Conservation (phyloP, 352 stramenopile genomes). For the Phytophthora melonis region DNA sequence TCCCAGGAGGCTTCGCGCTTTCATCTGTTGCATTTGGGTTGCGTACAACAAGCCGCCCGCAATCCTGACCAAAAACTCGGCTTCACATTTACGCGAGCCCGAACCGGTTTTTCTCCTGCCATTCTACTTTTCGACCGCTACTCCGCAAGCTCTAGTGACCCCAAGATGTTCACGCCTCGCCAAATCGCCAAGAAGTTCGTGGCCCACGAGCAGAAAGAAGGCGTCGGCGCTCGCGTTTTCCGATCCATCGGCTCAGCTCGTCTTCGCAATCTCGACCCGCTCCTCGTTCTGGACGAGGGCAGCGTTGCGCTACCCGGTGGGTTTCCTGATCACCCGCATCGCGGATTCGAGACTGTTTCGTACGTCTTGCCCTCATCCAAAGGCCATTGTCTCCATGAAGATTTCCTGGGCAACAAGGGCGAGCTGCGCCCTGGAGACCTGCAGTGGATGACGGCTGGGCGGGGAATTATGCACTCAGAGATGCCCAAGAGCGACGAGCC, state of each 20-base stretch:
- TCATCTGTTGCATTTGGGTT: too few species aligned
- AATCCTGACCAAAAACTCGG: too few species aligned
- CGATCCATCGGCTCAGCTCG: constrained; percentile 53
- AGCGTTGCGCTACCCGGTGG: constrained; percentile 61
- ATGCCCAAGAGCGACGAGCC: constrained; percentile 40
- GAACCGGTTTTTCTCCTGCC: too few species aligned
- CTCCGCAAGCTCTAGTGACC: too few species aligned
- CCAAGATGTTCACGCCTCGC: background rate
- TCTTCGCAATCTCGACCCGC: constrained; percentile 52
- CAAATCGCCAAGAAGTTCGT: background rate
- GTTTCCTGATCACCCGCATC: constrained; percentile 91
- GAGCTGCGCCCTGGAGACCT: constrained; percentile 50
- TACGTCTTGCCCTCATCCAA: constrained; percentile 77
- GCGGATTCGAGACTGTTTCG: constrained; percentile 93
- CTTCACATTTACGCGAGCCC: too few species aligned
- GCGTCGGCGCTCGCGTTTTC: constrained; percentile 51
- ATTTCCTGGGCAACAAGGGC: constrained; percentile 71
- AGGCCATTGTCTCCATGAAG: constrained; percentile 75
- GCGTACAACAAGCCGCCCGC: too few species aligned
- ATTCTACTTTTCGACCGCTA: too few species aligned
- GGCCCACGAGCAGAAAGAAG: background rate
- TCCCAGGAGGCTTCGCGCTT: too few species aligned
- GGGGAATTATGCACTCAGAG: constrained; percentile 57
- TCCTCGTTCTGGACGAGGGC: constrained; percentile 61
- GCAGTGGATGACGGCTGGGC: constrained; percentile 59